These are phyloP conservation scores for Ogataea dorogensis DNA, from an alignment of 805 yeast species.

Conservation along the genomic window DNA sequence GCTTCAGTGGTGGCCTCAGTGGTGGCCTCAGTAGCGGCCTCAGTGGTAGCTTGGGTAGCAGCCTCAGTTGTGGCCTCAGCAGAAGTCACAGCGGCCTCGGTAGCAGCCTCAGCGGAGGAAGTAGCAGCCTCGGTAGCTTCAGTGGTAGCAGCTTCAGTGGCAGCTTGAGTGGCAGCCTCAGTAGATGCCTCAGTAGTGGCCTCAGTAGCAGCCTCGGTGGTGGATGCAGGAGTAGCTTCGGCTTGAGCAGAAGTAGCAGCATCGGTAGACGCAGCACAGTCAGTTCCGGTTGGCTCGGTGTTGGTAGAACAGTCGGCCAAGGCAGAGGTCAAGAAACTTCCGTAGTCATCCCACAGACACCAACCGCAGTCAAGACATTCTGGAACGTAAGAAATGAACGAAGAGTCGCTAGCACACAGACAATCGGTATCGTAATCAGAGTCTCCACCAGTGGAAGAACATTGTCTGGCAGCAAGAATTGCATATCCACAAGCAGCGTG, in stretches of 20 bases:
- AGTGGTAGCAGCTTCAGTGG: constrained; percentile 17
- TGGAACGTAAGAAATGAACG: constrained; percentile 30
- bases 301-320: constrained; percentile 32
- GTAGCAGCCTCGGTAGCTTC: constrained; percentile 8
- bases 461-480: constrained; percentile 32
- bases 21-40: constrained; percentile 11
- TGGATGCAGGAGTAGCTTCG: constrained; percentile 8
- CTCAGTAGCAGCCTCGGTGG: constrained; percentile 17
- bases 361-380: constrained; percentile 41
- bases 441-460: constrained; percentile 21
- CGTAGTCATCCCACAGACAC: constrained; percentile 40
- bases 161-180: constrained; percentile 17
- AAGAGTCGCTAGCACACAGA: constrained; percentile 32
- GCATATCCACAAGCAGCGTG: constrained; percentile 38
- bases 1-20: constrained; percentile 29
- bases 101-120: background rate
- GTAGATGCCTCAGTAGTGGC: constrained; percentile 19
- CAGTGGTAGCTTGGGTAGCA: constrained; percentile 1
- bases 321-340: constrained; percentile 31
- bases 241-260: constrained; percentile 10
- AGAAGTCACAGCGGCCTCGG: constrained; percentile 1
- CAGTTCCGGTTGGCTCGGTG: constrained; percentile 40
- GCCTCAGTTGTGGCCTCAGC: background rate
- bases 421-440: constrained; percentile 34
- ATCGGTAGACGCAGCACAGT: constrained; percentile 20